Evolutionary conservation across 140 eudicot species (phyloP), one percentile per base, ranked within the genome.

Genomic region (Bidens hawaiensis): DNA sequence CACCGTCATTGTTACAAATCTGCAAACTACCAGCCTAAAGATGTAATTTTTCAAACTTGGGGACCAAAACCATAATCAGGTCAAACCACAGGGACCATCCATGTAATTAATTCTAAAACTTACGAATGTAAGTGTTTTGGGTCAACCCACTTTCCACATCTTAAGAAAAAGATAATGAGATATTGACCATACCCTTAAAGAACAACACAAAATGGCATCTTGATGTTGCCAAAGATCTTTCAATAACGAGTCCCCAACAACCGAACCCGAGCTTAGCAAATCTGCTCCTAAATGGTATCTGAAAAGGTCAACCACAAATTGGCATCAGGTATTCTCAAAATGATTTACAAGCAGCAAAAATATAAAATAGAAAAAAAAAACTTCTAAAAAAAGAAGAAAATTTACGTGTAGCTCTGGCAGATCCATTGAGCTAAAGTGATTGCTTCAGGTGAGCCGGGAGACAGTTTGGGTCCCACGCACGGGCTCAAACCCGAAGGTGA

Each of bases 221-320:
- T 79, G 70, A 59, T 89, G 97, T 66, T 83, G 82, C 97, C 97
- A 89, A 25, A 89, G 88, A 53, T 89, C 93, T 66, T 85, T 89
- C 50, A 89, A 51, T 51, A 89, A 69, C 8, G 79, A 80, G 16
- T 85, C 97, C 23, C 81, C 84, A 26, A 74, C 26, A 22, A 74
- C 62, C 2, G 69, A 74, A 60, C 69, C 74, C 4, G 74, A 59
- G 40, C 65, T 67, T 27, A 74, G 50, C 34, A 74, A 51, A 60
- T 74, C 79, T 1, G 64, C 74, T 40, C 79, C 79, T 49, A 74
- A 51, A 74, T 74, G 79, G 31, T 74, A 74, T 26, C 79, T 74
- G 64, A 17, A 25, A 55, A n/a, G 50, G 48, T 48, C 13, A 19
- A 19, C 17, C n/a, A 19, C 40, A 30, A 1, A 18, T 66, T 8